Evolutionary conservation across 192 early-diverging fungal species (phyloP).

Genomic region (Coemansia nantahalensis): DNA sequence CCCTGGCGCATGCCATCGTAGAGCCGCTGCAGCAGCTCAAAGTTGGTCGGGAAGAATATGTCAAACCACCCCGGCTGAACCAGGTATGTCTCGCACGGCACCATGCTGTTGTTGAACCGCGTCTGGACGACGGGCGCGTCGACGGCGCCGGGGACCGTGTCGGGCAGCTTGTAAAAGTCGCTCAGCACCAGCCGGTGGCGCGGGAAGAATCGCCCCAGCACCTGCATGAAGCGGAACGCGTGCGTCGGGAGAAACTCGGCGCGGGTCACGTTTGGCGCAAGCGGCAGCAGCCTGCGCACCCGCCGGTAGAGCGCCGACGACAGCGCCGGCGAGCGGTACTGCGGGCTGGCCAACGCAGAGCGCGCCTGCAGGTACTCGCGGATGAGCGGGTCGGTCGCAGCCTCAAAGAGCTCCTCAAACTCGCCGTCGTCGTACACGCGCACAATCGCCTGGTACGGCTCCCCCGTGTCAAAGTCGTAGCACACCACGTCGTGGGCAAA

Average conservation of each 20-base stretch:
- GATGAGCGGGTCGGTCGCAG: conserved; percentile 75
- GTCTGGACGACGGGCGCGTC: conserved; percentile 96
- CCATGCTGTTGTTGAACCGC: conserved; percentile 82
- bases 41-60: conserved; percentile 98
- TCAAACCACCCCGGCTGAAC: conserved; percentile 99
- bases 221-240: conserved; percentile 67
- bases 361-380: conserved; percentile 61
- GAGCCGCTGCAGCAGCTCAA: conserved; percentile 77
- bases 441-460: conserved; percentile 80
- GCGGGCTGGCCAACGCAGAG: conserved; percentile 5
- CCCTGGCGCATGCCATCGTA: conserved; percentile 71
- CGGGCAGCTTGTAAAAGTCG: conserved; percentile 85
- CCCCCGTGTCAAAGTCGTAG: conserved; percentile 70
- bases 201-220: conserved; percentile 79
- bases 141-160: conserved; percentile 70
- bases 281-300: conserved; percentile 66
- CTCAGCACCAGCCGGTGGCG: conserved; percentile 81
- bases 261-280: conserved; percentile 80
- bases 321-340: conserved; percentile 68
- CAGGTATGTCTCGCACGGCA: conserved; percentile 93
- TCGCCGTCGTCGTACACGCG: conserved; percentile 78
- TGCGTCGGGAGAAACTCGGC: conserved; percentile 93
- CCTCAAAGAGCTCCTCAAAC: conserved; percentile 83
- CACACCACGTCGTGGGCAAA: conserved; percentile 95
- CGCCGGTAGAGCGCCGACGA: conserved; percentile 46